phyloP scores from a whole-genome alignment of 1,139 yeast genomes.

The Lizanozyma gosingica region DNA sequence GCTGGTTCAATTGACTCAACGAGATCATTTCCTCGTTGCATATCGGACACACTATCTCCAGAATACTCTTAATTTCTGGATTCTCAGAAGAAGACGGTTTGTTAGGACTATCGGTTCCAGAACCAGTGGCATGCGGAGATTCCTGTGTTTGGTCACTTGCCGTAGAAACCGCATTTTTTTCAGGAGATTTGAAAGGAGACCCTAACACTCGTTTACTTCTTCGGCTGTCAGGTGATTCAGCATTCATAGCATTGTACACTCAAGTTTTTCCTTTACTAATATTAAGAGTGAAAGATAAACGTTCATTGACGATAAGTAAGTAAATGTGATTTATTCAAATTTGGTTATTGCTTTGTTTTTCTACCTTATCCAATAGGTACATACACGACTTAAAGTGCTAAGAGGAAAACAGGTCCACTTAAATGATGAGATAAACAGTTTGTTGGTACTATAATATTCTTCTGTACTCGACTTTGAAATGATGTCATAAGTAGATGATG shows the following conservation, averaged over 20 bases:
- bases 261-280: no score
- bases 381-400: no score
- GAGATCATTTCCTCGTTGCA: conserved; percentile 56
- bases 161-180: conserved; percentile 1
- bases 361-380: no score
- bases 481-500: no score
- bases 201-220: conserved; percentile 12
- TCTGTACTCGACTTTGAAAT: no score
- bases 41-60: conserved; percentile 49
- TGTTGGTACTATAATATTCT: no score
- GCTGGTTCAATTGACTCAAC: conserved; percentile 53
- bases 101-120: not conserved
- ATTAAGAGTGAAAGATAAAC: no score
- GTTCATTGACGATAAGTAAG: no score
- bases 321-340: no score
- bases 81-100: not conserved
- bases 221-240: conserved; percentile 2
- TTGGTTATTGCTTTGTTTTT: no score
- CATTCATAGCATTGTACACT: not conserved
- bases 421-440: no score
- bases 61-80: not conserved
- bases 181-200: conserved; percentile 17
- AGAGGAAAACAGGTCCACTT: no score
- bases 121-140: not conserved
- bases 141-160: not conserved